Percentiles rank a stretch among this genome's conserved stretches.
These are phyloP conservation scores for Phalaenopsis equestris DNA, from an alignment of 106 monocot species.

Conservation along the genomic window DNA sequence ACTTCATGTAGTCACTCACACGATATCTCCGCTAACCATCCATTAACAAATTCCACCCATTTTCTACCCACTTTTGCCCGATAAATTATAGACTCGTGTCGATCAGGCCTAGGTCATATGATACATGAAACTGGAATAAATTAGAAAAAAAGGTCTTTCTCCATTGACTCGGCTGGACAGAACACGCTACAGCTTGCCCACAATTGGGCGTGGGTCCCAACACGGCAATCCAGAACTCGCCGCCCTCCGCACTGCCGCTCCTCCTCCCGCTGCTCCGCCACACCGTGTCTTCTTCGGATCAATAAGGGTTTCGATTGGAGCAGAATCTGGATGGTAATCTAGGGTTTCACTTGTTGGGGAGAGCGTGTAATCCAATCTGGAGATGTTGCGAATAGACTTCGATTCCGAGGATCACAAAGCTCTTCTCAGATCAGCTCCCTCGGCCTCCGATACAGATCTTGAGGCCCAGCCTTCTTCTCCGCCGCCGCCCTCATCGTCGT, in stretches of 20 bases:
- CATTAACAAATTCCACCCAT: too few species aligned
- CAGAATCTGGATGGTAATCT: neutral
- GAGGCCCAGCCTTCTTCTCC: constrained; percentile 26
- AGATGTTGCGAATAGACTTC: constrained; percentile 39
- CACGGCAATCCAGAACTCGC: neutral
- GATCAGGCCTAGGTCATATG: too few species aligned
- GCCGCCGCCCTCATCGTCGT: neutral
- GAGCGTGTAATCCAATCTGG: neutral
- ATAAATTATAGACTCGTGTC: too few species aligned
- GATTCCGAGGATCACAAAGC: constrained; percentile 37
- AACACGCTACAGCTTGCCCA: too few species aligned
- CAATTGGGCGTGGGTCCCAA: neutral
- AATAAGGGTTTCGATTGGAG: neutral
- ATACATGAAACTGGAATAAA: too few species aligned
- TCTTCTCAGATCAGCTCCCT: constrained; percentile 34
- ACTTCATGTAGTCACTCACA: too few species aligned
- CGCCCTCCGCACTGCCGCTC: neutral
- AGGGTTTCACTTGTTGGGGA: neutral
- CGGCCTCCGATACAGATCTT: constrained; percentile 28
- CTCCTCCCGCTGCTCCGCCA: neutral
- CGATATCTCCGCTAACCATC: too few species aligned
- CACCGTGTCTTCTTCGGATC: neutral
- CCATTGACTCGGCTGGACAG: too few species aligned
- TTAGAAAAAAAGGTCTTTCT: too few species aligned
- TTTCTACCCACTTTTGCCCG: too few species aligned